phyloP scores from a whole-genome alignment of 306 rosid species.

The Cucurbita pepo region DNA sequence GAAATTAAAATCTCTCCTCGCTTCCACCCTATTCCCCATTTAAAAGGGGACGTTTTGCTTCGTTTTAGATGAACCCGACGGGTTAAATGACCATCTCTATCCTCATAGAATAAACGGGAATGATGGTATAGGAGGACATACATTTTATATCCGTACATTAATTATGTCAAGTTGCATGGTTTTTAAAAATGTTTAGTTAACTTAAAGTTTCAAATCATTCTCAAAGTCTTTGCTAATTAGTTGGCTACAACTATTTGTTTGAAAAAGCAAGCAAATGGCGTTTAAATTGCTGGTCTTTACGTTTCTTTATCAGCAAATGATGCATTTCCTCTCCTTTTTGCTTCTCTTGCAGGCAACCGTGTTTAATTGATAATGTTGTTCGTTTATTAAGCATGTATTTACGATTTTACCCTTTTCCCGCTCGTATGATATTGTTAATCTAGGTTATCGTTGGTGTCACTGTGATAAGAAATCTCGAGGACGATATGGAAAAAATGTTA shows the following conservation, averaged over 20 bases:
- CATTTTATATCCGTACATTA: background rate
- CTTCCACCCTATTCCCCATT: too few relatives aligned
- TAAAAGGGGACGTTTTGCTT: too few relatives aligned
- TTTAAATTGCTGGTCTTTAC: background rate
- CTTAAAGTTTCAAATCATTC: background rate
- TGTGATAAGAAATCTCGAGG: too few relatives aligned
- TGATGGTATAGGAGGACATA: background rate
- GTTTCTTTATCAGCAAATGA: background rate
- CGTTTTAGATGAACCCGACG: too few relatives aligned
- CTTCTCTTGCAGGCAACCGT: background rate
- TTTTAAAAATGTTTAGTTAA: background rate
- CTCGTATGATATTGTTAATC: background rate
- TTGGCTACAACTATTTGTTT: background rate
- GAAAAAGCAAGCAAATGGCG: background rate
- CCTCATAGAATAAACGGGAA: background rate
- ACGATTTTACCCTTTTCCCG: background rate
- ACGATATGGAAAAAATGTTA: background rate
- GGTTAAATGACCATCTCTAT: too few relatives aligned
- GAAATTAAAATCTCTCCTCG: too few relatives aligned
- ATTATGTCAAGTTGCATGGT: background rate
- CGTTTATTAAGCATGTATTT: background rate
- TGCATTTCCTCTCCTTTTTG: background rate
- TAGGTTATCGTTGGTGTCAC: background rate
- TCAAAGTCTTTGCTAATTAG: background rate
- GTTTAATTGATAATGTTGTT: background rate